Base-by-base conservation (phyloP, 371 early-diverging fungal genomes). In the Mucor circinelloides region DNA sequence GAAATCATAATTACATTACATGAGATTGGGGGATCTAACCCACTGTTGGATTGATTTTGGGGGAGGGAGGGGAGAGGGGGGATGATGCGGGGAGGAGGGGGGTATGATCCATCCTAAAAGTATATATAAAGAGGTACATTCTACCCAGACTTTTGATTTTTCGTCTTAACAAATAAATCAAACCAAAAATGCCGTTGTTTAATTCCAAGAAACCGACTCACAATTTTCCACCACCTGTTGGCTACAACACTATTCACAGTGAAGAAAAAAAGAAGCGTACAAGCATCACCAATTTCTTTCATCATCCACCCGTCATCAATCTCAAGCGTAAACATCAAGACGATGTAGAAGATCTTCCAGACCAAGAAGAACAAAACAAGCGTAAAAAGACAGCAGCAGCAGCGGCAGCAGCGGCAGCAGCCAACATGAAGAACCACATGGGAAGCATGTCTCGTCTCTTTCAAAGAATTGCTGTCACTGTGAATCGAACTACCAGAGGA, bases 261-360 rank as follows among this genome's bases (percentile, higher is more conserved):
- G 36, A 52, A 19, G 48, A 32, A 17, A 54, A 36, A 19, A 63
- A 50, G 30, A 42, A 42, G 4, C 62, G 63, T 6, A 54, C 54
- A 23, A 63, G 40, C n/a, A 32, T 63, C 5, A 52, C 36, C 8
- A 23, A 54, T 28, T 54, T 63, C 17, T 54, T 63, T 23, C 15
- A 36, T 19, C 58, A 58, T 31, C 36, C 36, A 30, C 57, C 32
- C 31, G 3, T 19, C 12, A 21, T 50, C 4, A 27, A 25, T 6
- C 12, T 63, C 15, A 63, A 63, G 38, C 23, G 63, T 36, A 63
- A 42, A 30, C 6, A 56, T 31, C 30, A 56, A 42, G 32, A 34
- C 32, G 56, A 54, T n/a, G 52, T 21, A 2, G 28, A 56, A 56
- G 59, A 58, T 3, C 2, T 13, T 2, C 9, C 3, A 2, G 13